These are phyloP conservation scores for Mallotus nudiflorus DNA, from an alignment of 345 rosid species.

Conservation along the genomic window DNA sequence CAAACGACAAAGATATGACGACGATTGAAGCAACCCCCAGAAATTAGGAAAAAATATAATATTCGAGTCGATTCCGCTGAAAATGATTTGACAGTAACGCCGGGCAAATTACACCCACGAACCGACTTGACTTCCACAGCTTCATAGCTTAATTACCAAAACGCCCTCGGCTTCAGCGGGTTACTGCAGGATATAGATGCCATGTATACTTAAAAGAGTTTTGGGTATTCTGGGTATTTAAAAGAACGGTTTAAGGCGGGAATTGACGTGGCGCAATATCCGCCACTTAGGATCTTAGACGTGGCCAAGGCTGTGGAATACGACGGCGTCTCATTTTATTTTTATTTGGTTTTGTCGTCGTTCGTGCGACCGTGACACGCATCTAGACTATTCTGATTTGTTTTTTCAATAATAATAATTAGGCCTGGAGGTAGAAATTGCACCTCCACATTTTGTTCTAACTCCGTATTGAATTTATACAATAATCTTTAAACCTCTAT, in stretches of 20 bases:
- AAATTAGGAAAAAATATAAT: too few relatives aligned
- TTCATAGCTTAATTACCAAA: not conserved
- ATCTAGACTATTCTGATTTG: too few relatives aligned
- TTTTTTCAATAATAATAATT: too few relatives aligned
- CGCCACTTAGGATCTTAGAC: conserved; percentile 3
- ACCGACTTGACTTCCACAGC: conserved; percentile 16
- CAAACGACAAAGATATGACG: conserved; percentile 18
- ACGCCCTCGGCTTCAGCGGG: not conserved
- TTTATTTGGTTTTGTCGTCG: not conserved
- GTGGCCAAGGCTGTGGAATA: not conserved
- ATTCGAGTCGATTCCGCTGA: too few relatives aligned
- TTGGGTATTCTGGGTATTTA: conserved; percentile 14
- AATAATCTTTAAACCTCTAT: too few relatives aligned
- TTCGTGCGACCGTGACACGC: too few relatives aligned
- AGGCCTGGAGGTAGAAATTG: too few relatives aligned
- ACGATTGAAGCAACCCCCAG: too few relatives aligned
- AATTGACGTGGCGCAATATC: conserved; percentile 39
- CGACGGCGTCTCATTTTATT: not conserved
- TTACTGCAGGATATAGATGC: not conserved
- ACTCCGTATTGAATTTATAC: too few relatives aligned
- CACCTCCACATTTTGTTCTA: too few relatives aligned
- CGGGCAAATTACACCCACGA: not conserved
- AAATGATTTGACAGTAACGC: too few relatives aligned
- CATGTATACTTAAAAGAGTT: too few relatives aligned
- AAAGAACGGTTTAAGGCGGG: conserved; percentile 18